Evolutionary conservation across 495 filamentous ascomycete species (phyloP).

Genomic region (Aspergillus biplanus): DNA sequence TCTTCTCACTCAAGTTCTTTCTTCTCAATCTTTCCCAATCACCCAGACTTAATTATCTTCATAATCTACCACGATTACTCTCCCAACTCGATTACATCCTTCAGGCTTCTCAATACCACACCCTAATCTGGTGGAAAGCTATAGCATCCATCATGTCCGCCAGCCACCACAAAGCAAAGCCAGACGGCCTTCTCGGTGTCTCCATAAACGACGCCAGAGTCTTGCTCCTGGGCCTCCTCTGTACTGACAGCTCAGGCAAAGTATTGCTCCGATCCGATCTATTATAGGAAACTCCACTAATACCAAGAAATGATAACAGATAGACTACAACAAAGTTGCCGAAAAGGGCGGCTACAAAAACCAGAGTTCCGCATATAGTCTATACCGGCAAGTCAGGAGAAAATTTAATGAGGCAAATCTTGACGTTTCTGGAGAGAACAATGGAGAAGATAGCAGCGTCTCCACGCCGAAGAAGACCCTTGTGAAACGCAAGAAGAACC

Average conservation of each 20-base stretch:
- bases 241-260: conserved; percentile 25
- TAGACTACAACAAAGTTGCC: conserved; percentile 44
- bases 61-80: not conserved
- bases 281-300: not conserved
- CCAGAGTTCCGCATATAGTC: conserved; percentile 32
- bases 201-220: conserved; percentile 25
- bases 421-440: not conserved
- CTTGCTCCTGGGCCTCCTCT: conserved; percentile 29
- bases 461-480: conserved; percentile 26
- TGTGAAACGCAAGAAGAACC: conserved; percentile 26
- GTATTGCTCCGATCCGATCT: conserved; percentile 15
- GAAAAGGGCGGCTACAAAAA: conserved; percentile 39
- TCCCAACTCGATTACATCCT: not conserved
- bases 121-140: not conserved
- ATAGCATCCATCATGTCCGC: conserved; percentile 20
- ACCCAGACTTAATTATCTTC: no score
- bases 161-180: conserved; percentile 17
- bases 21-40: not conserved
- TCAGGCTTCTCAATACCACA: not conserved
- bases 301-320: conserved; percentile 24
- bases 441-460: not conserved
- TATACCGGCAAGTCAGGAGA: conserved; percentile 32
- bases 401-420: conserved; percentile 22
- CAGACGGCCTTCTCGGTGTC: conserved; percentile 27
- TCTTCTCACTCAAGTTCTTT: not conserved